These are phyloP conservation scores for Pleurotus eryngii DNA, from an alignment of 768 basidiomycete genomes.

Conservation along the genomic window DNA sequence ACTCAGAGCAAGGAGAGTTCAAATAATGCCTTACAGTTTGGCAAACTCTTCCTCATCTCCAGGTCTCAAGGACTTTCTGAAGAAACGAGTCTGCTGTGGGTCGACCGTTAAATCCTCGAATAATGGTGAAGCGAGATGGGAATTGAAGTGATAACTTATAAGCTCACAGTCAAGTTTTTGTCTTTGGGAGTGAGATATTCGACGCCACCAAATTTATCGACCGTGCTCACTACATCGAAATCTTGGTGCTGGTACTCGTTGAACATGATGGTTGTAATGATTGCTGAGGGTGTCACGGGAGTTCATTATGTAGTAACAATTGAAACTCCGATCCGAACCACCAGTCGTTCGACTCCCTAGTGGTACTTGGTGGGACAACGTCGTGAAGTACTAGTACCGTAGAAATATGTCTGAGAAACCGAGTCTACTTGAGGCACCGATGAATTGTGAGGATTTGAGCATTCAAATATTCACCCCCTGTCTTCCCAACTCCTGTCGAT, in stretches of 20 bases:
- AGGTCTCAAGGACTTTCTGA: slow-evolving; percentile 1
- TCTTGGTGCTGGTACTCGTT: not conserved
- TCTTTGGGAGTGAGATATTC: not conserved
- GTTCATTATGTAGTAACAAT: no score
- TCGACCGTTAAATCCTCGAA: not conserved
- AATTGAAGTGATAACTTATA: not conserved
- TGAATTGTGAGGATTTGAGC: no score
- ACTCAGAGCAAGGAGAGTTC: not conserved
- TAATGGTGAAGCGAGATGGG: not conserved
- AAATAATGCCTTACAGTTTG: not conserved
- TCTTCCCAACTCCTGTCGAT: no score
- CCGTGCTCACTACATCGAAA: not conserved
- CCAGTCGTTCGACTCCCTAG: no score
- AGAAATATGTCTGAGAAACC: no score
- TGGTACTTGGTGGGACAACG: no score
- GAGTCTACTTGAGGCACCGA: no score
- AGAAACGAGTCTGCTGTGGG: slow-evolving; percentile 5
- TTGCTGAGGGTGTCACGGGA: not conserved
- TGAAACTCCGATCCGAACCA: no score
- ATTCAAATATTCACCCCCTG: no score
- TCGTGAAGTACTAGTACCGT: no score
- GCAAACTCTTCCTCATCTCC: not conserved
- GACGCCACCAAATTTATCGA: not conserved
- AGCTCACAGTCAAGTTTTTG: not conserved
- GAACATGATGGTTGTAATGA: not conserved